Conservation (phyloP, 2,329 filamentous ascomycete species). For the Cladosporium oxysporum region DNA sequence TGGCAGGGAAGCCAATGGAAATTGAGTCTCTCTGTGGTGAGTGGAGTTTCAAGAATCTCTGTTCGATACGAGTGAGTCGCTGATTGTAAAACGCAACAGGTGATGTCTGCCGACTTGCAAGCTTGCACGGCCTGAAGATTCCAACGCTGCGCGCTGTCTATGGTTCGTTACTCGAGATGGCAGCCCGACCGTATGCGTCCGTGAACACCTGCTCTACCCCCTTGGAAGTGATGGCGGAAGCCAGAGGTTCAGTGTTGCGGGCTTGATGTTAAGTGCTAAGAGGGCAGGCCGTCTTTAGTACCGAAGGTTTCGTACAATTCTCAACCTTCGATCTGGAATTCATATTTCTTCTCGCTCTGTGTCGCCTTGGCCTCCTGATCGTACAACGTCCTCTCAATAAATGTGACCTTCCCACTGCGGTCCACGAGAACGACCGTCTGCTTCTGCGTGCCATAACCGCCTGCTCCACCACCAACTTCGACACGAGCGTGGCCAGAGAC, state of each 20-base stretch:
- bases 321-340: constrained; percentile 51
- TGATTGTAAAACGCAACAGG: neutral
- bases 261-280: neutral
- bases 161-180: neutral
- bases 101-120: neutral
- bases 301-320: neutral
- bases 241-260: neutral
- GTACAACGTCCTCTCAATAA: constrained; percentile 63
- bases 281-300: neutral
- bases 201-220: neutral
- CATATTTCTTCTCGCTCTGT: constrained; percentile 50
- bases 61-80: neutral
- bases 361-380: constrained; percentile 54
- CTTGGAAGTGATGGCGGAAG: neutral
- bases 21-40: constrained; percentile 29
- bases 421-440: constrained; percentile 63
- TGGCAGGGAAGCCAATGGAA: constrained; percentile 28
- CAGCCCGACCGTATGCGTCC: neutral
- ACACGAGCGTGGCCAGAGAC: constrained; percentile 21
- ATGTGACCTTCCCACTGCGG: constrained; percentile 57
- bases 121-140: neutral
- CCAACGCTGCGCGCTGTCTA: constrained; percentile 3
- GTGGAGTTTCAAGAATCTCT: neutral
- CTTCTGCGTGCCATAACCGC: constrained; percentile 65
- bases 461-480: constrained; percentile 34